phyloP scores from a whole-genome alignment of 805 yeast species.

The Hanseniaspora guilliermondii region DNA sequence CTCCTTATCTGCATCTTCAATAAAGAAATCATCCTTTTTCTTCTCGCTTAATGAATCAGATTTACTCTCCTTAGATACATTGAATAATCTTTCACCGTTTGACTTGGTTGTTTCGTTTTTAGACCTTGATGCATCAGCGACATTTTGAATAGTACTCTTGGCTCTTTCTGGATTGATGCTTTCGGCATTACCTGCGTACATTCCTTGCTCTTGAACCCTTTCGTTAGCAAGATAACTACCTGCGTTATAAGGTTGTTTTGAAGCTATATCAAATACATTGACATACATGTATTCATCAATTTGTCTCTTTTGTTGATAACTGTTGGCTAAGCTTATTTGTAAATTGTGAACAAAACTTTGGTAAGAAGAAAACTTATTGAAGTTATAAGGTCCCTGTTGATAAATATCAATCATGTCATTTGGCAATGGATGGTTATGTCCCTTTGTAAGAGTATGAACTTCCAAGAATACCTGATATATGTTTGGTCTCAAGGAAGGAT shows the following conservation, averaged over 20 bases:
- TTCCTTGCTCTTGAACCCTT: not conserved
- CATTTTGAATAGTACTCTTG: slow-evolving; percentile 31
- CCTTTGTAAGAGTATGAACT: slow-evolving; percentile 46
- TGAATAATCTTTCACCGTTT: slow-evolving; percentile 16
- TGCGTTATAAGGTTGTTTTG: slow-evolving; percentile 22
- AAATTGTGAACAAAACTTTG: slow-evolving; percentile 29
- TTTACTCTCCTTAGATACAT: slow-evolving; percentile 12
- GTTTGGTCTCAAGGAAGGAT: slow-evolving; percentile 74
- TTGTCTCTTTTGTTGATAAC: slow-evolving; percentile 21
- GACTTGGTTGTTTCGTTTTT: not conserved
- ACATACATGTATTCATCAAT: slow-evolving; percentile 21
- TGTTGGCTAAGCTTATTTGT: slow-evolving; percentile 23
- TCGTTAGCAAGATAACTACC: slow-evolving; percentile 9
- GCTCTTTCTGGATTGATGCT: slow-evolving; percentile 22
- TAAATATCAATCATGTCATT: slow-evolving; percentile 28
- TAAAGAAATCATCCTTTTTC: not conserved
- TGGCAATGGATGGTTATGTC: slow-evolving; percentile 34
- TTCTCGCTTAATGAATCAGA: not conserved
- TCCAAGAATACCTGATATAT: slow-evolving; percentile 64
- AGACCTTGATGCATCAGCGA: slow-evolving; percentile 26
- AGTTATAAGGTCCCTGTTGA: slow-evolving; percentile 42
- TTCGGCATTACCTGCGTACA: not conserved
- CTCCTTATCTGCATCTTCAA: not conserved
- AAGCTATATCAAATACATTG: slow-evolving; percentile 23
- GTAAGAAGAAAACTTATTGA: slow-evolving; percentile 42